Conservation (phyloP, 495 filamentous ascomycete genomes). For the Aspergillus incahuasiensis region DNA sequence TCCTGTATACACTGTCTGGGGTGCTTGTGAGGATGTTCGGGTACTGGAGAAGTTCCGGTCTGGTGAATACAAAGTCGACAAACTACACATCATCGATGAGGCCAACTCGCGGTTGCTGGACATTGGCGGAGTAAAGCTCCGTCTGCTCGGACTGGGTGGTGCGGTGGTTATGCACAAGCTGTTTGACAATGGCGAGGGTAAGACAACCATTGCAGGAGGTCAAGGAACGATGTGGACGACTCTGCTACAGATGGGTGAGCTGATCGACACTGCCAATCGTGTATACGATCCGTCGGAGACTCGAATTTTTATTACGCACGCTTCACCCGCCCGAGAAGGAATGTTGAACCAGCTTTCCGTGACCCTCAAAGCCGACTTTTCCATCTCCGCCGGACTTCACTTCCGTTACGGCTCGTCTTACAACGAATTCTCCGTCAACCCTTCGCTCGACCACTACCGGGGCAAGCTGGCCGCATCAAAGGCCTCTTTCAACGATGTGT, state of each 20-base stretch:
- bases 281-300: conserved; percentile 98
- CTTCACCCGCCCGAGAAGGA: conserved; percentile 93
- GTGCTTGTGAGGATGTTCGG: conserved; percentile 96
- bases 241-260: conserved; percentile 94
- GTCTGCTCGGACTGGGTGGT: conserved; percentile 88
- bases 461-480: conserved; percentile 99
- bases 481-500: conserved; percentile 98
- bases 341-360: conserved; percentile 98
- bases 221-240: conserved; percentile 99
- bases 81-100: conserved; percentile 97
- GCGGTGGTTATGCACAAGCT: conserved; percentile 99
- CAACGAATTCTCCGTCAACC: conserved; percentile 99
- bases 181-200: conserved; percentile 97
- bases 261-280: conserved; percentile 95
- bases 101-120: conserved; percentile 91
- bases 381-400: conserved; percentile 93
- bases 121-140: conserved; percentile 91
- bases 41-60: conserved; percentile 98
- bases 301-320: conserved; percentile 96
- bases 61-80: conserved; percentile 95
- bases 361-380: conserved; percentile 97
- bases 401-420: conserved; percentile 99
- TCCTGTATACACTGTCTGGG: conserved; percentile 98
- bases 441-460: conserved; percentile 95
- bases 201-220: conserved; percentile 96